Evolutionary conservation across 805 yeast species (phyloP).

Genomic region (Metschnikowia peoriensis): DNA sequence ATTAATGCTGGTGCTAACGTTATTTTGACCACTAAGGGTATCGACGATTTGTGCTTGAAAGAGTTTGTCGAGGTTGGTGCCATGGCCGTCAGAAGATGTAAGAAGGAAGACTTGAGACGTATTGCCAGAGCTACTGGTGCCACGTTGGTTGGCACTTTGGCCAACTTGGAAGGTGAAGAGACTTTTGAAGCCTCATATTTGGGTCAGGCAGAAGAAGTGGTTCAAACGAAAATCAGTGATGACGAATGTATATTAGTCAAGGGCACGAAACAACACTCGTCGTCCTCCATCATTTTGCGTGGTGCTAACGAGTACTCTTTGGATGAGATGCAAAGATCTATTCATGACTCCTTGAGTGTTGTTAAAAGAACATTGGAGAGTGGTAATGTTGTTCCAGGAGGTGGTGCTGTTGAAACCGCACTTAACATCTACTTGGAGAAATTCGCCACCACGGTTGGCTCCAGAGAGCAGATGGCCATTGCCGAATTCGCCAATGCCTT

Average conservation of each 20-base stretch:
- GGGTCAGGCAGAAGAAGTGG: conserved; percentile 89
- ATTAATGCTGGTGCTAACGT: conserved; percentile 90
- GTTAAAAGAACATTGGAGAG: conserved; percentile 95
- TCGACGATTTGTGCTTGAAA: conserved; percentile 88
- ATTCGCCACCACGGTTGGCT: conserved; percentile 96
- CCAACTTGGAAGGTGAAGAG: conserved; percentile 95
- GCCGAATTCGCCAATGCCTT: conserved; percentile 94
- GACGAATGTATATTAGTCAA: conserved; percentile 93
- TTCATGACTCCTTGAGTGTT: conserved; percentile 91
- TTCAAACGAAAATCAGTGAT: conserved; percentile 87
- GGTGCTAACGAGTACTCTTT: conserved; percentile 94
- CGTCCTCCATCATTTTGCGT: conserved; percentile 87
- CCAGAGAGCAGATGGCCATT: conserved; percentile 96
- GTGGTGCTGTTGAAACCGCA: conserved; percentile 99
- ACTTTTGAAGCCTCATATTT: conserved; percentile 79
- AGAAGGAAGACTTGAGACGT: conserved; percentile 93
- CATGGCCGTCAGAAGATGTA: conserved; percentile 96
- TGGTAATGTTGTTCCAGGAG: conserved; percentile 96
- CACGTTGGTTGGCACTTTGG: conserved; percentile 77
- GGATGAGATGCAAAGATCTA: conserved; percentile 98
- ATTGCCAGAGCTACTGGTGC: conserved; percentile 99
- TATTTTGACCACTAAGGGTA: conserved; percentile 89
- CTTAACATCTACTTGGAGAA: conserved; percentile 91
- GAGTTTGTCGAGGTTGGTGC: conserved; percentile 88
- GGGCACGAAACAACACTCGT: conserved; percentile 88